These are phyloP conservation scores for Nicotiana tabacum DNA, from an alignment of 257 asterid species.

Conservation along the genomic window DNA sequence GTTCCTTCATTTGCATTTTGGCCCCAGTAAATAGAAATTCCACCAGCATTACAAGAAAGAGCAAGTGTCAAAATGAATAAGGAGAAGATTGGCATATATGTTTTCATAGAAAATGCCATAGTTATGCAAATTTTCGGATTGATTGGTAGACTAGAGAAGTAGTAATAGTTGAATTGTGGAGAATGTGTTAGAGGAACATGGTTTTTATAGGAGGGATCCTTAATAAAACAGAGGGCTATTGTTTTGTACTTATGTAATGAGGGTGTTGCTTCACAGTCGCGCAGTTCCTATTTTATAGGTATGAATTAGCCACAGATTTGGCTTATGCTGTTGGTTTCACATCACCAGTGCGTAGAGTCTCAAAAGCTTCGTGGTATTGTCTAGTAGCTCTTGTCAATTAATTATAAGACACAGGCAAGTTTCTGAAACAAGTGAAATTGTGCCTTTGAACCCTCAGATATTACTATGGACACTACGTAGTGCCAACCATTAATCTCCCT, in stretches of 20 bases:
- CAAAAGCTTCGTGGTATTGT: neutral
- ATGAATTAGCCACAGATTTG: too few species aligned
- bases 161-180: neutral
- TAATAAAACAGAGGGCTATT: neutral
- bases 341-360: neutral
- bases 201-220: neutral
- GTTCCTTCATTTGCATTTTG: constrained; percentile 17
- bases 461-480: too few species aligned
- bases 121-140: too few species aligned
- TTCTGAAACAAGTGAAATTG: too few species aligned
- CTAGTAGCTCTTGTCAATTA: neutral
- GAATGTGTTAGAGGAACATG: neutral
- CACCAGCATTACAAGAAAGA: neutral
- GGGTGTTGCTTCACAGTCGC: neutral
- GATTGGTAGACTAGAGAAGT: too few species aligned
- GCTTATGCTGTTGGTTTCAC: neutral
- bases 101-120: neutral
- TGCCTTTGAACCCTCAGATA: too few species aligned
- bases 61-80: neutral
- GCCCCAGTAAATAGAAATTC: constrained; percentile 18
- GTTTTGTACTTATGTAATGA: neutral
- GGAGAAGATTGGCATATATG: neutral
- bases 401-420: too few species aligned
- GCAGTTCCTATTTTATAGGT: neutral
- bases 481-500: too few species aligned